A percentile compares a stretch with the other conserved stretches of the same genome.
These are phyloP conservation scores for Phlyctochytrium planicorne DNA, from an alignment of 192 early-diverging fungal genomes.

Conservation along the genomic window DNA sequence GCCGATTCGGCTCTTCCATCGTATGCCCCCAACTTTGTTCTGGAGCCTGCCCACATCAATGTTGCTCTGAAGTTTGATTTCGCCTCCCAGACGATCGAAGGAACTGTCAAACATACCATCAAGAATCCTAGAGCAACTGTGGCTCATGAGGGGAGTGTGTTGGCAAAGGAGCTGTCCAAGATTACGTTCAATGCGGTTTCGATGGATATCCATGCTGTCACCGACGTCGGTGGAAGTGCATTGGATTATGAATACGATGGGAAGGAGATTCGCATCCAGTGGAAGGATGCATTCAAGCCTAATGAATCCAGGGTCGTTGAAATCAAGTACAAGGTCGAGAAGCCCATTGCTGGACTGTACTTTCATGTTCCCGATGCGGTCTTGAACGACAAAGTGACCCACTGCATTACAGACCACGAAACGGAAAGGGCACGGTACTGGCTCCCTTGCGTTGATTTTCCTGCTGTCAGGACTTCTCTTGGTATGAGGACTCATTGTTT, in stretches of 20 bases:
- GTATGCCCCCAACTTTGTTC: neutral
- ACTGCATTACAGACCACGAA: constrained; percentile 50
- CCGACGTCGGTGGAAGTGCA: neutral
- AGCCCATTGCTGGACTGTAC: constrained; percentile 43
- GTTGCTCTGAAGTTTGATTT: constrained; percentile 4
- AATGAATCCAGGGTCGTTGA: constrained; percentile 1
- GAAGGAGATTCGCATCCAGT: constrained; percentile 9
- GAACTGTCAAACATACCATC: constrained; percentile 5
- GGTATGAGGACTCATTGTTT: constrained; percentile 8
- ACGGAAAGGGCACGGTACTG: constrained; percentile 51
- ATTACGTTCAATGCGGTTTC: neutral
- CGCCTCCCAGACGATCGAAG: neutral
- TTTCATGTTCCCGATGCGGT: constrained; percentile 39
- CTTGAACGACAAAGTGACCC: constrained; percentile 28
- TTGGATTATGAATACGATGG: constrained; percentile 17
- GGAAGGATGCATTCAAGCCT: neutral
- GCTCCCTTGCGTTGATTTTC: constrained; percentile 52
- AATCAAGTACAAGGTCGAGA: constrained; percentile 16
- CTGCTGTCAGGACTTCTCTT: constrained; percentile 42
- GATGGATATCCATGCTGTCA: neutral
- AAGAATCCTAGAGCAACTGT: neutral
- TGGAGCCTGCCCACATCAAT: constrained; percentile 13
- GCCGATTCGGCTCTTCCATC: neutral
- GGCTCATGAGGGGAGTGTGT: neutral
- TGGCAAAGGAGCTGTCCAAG: neutral